A percentile compares a stretch with the other conserved stretches of the same genome.
These are phyloP conservation scores for Russula ochroleuca DNA, from an alignment of 768 basidiomycete genomes.

Conservation along the genomic window DNA sequence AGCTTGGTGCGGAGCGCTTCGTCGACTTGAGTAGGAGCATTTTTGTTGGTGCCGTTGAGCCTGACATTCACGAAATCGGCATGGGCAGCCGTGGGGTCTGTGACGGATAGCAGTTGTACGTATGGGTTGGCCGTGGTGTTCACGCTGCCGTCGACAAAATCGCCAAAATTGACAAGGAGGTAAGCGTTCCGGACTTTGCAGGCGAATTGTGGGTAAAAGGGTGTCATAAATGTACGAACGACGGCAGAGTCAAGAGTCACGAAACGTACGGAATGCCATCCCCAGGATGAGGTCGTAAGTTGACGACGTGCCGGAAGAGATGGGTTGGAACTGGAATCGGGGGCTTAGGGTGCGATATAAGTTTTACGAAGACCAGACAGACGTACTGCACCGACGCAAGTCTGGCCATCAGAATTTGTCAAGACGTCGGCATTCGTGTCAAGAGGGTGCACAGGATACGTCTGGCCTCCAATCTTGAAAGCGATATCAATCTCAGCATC, in stretches of 20 bases:
- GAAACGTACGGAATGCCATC: conserved; percentile 37
- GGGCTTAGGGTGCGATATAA: background rate
- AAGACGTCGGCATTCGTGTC: conserved; percentile 30
- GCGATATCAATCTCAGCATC: conserved; percentile 35
- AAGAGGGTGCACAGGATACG: conserved; percentile 37
- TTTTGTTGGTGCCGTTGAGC: background rate
- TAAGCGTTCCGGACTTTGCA: background rate
- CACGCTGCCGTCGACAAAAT: background rate
- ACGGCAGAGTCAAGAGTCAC: conserved; percentile 4
- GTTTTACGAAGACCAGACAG: background rate
- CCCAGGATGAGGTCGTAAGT: conserved; percentile 36
- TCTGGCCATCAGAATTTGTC: conserved; percentile 31
- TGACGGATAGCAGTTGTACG: background rate
- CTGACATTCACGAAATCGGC: background rate
- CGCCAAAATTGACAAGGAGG: background rate
- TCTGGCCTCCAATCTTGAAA: conserved; percentile 35
- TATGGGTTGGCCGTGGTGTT: background rate
- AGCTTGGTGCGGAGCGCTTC: background rate
- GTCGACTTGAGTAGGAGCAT: background rate
- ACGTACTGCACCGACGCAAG: conserved; percentile 35
- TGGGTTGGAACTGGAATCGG: conserved; percentile 35
- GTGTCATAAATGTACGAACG: background rate
- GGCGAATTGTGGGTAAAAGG: background rate
- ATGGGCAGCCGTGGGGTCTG: background rate
- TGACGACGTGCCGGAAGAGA: conserved; percentile 25